These are phyloP conservation scores for Lindgomyces ingoldianus DNA, from an alignment of 495 filamentous ascomycete species.

Conservation along the genomic window DNA sequence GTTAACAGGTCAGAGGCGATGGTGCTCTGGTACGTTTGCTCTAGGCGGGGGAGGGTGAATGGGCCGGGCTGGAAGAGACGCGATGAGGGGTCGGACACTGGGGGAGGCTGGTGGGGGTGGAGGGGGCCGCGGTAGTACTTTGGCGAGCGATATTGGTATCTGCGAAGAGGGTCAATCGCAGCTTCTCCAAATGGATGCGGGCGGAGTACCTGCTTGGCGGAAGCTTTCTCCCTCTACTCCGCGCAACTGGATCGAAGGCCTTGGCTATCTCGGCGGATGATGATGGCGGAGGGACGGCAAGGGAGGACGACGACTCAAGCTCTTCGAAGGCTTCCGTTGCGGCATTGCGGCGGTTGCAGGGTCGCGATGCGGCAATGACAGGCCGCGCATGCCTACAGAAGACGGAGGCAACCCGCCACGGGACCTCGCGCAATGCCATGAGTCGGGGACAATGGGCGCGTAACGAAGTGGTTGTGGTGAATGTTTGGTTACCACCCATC, in stretches of 20 bases:
- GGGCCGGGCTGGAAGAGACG: slow-evolving; percentile 90
- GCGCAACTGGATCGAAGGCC: slow-evolving; percentile 61
- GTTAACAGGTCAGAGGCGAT: slow-evolving; percentile 88
- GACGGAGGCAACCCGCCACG: slow-evolving; percentile 11
- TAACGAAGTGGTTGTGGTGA: background rate
- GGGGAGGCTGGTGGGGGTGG: slow-evolving; percentile 84
- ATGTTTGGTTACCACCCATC: background rate
- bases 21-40: slow-evolving; percentile 86
- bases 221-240: slow-evolving; percentile 54
- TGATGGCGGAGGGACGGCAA: slow-evolving; percentile 41
- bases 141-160: slow-evolving; percentile 90
- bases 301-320: slow-evolving; percentile 46
- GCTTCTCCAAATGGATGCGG: background rate
- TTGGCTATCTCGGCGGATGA: slow-evolving; percentile 45
- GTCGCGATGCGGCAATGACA: slow-evolving; percentile 5
- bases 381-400: slow-evolving; percentile 20
- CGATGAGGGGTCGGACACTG: slow-evolving; percentile 79
- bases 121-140: slow-evolving; percentile 92
- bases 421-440: slow-evolving; percentile 38
- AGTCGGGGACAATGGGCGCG: background rate
- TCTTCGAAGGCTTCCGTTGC: slow-evolving; percentile 34
- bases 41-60: slow-evolving; percentile 82
- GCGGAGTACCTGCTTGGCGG: slow-evolving; percentile 65
- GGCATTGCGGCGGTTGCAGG: slow-evolving; percentile 36
- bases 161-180: slow-evolving; percentile 43